Evolutionary conservation across 805 yeast genomes (phyloP).

Genomic region (Ogataea degrootiae): DNA sequence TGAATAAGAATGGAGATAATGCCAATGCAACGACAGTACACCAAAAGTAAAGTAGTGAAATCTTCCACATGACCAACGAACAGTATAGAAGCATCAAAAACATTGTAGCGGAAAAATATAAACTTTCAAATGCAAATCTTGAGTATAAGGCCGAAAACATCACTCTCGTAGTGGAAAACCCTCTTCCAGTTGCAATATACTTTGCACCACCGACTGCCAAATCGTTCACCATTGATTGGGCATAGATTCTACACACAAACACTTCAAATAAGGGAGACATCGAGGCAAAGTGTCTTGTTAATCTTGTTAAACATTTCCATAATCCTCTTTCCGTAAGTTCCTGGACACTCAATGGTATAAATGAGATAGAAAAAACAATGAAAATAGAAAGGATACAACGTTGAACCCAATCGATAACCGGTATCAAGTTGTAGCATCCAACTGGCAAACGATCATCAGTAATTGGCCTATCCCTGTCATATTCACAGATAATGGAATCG

Average conservation of each 20-base stretch:
- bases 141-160: constrained; percentile 63
- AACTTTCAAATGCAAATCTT: constrained; percentile 63
- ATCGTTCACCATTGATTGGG: constrained; percentile 64
- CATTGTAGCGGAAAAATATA: constrained; percentile 57
- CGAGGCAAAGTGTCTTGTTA: constrained; percentile 62
- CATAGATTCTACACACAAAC: constrained; percentile 72
- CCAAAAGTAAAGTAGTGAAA: constrained; percentile 65
- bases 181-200: constrained; percentile 80
- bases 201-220: constrained; percentile 75
- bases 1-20: constrained; percentile 68
- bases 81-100: constrained; percentile 50
- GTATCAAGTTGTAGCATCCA: constrained; percentile 69
- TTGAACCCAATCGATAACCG: constrained; percentile 70
- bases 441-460: constrained; percentile 58
- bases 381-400: constrained; percentile 70
- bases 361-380: constrained; percentile 68
- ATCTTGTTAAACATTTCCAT: constrained; percentile 60
- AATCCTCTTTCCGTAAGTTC: constrained; percentile 73
- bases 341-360: constrained; percentile 71
- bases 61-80: constrained; percentile 59
- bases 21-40: constrained; percentile 60
- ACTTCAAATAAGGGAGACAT: constrained; percentile 76
- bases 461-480: constrained; percentile 51
- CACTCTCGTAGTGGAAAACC: constrained; percentile 70
- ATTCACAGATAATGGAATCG: constrained; percentile 57